These are phyloP conservation scores for Tephrocybe rancida DNA, from an alignment of 768 basidiomycete species.

Conservation along the genomic window DNA sequence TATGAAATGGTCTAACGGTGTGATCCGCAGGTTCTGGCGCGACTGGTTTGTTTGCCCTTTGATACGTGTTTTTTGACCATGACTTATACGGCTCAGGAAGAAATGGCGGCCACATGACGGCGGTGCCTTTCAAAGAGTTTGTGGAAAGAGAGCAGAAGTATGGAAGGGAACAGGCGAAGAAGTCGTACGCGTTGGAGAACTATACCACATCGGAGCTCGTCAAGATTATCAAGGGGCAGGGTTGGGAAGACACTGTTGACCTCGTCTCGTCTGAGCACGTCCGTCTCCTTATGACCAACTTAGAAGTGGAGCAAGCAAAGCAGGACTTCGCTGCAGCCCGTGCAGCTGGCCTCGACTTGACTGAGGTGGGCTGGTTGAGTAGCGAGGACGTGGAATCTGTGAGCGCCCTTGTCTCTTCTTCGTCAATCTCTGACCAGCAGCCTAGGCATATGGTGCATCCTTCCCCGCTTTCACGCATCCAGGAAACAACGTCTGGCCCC, in stretches of 20 bases:
- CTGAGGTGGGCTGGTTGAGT: slow-evolving; percentile 45
- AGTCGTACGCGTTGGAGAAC: slow-evolving; percentile 56
- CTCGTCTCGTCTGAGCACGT: slow-evolving; percentile 61
- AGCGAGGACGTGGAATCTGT: slow-evolving; percentile 53
- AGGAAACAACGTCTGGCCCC: slow-evolving; percentile 75
- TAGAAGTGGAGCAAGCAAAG: slow-evolving; percentile 39
- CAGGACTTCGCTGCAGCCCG: slow-evolving; percentile 56
- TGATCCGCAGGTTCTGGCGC: slow-evolving; percentile 64
- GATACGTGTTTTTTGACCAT: neutral
- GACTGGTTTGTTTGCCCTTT: slow-evolving; percentile 51
- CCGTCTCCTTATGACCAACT: slow-evolving; percentile 46
- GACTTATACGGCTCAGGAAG: slow-evolving; percentile 49
- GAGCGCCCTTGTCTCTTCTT: slow-evolving; percentile 9
- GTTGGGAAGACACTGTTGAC: slow-evolving; percentile 55
- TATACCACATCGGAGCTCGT: slow-evolving; percentile 55
- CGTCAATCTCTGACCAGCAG: neutral
- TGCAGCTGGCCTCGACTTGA: slow-evolving; percentile 51
- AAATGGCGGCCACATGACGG: slow-evolving; percentile 80
- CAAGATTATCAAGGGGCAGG: slow-evolving; percentile 45
- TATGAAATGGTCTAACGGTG: neutral
- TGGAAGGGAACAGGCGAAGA: slow-evolving; percentile 56
- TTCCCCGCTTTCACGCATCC: slow-evolving; percentile 55
- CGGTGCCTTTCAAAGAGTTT: slow-evolving; percentile 51
- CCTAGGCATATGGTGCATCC: slow-evolving; percentile 43
- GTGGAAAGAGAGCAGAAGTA: slow-evolving; percentile 33